Evolutionary conservation across 1,284 basidiomycete species (phyloP).

Genomic region (Cryptococcus maquisensis): DNA sequence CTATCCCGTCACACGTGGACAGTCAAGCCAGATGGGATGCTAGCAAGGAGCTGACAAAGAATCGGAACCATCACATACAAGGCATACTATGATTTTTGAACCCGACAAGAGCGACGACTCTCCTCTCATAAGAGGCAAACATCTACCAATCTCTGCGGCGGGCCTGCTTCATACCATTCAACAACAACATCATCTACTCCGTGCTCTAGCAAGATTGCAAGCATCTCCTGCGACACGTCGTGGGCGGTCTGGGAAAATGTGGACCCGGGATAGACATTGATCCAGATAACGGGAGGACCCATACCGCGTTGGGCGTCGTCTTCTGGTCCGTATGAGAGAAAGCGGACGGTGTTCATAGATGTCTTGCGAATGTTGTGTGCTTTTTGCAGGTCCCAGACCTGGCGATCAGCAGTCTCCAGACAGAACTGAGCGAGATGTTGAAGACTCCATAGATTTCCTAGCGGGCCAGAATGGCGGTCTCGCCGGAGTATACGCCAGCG

Average conservation of each 20-base stretch:
- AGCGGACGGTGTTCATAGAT: neutral
- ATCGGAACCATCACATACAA: too few species aligned
- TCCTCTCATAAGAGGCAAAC: too few species aligned
- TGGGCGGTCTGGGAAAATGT: neutral
- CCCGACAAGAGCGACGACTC: too few species aligned
- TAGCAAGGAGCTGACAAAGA: too few species aligned
- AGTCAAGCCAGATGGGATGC: too few species aligned
- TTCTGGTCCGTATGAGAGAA: neutral
- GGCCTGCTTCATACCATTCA: neutral
- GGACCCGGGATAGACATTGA: neutral
- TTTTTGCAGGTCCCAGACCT: neutral
- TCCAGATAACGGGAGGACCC: neutral
- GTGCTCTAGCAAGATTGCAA: neutral
- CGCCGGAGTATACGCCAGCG: too few species aligned
- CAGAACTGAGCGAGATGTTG: neutral
- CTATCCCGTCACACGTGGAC: too few species aligned
- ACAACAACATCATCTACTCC: neutral
- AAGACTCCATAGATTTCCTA: neutral
- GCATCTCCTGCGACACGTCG: neutral
- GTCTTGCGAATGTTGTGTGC: neutral
- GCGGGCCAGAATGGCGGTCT: neutral
- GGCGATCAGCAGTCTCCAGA: neutral
- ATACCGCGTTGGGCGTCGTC: neutral
- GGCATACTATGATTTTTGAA: too few species aligned
- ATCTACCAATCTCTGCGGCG: too few species aligned